These are phyloP conservation scores for Neurospora crassa DNA, from an alignment of 2,329 filamentous ascomycete species.

Conservation along the genomic window DNA sequence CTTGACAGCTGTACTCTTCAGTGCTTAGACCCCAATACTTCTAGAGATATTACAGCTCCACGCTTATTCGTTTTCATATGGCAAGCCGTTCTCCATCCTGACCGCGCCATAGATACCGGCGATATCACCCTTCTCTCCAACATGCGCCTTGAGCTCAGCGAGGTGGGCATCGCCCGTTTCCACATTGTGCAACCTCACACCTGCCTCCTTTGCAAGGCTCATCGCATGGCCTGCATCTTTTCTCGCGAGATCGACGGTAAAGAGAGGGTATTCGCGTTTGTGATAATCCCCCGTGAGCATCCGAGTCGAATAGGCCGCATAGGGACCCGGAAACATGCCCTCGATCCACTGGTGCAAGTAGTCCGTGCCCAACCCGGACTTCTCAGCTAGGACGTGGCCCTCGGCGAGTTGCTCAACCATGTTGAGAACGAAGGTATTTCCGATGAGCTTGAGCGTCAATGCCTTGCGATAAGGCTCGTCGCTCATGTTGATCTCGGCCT, in stretches of 20 bases:
- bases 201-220: conserved; percentile 52
- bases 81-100: conserved; percentile 62
- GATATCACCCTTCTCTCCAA: conserved; percentile 65
- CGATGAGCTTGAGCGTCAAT: conserved; percentile 67
- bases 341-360: conserved; percentile 64
- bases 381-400: conserved; percentile 70
- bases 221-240: conserved; percentile 75
- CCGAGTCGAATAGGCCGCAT: conserved; percentile 63
- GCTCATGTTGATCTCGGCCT: conserved; percentile 59
- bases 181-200: conserved; percentile 52
- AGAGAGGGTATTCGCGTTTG: conserved; percentile 67
- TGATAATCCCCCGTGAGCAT: conserved; percentile 72
- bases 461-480: conserved; percentile 60
- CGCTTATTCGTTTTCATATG: conserved; percentile 55
- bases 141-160: conserved; percentile 54
- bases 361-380: conserved; percentile 62
- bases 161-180: conserved; percentile 63
- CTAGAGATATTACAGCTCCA: background rate
- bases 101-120: conserved; percentile 75
- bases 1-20: background rate
- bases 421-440: conserved; percentile 78
- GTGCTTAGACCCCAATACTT: background rate
- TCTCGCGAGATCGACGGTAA: conserved; percentile 69
- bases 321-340: conserved; percentile 65
- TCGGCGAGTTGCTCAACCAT: conserved; percentile 75